Evolutionary conservation across 768 basidiomycete species (phyloP).

Genomic region (Trametes cubensis): DNA sequence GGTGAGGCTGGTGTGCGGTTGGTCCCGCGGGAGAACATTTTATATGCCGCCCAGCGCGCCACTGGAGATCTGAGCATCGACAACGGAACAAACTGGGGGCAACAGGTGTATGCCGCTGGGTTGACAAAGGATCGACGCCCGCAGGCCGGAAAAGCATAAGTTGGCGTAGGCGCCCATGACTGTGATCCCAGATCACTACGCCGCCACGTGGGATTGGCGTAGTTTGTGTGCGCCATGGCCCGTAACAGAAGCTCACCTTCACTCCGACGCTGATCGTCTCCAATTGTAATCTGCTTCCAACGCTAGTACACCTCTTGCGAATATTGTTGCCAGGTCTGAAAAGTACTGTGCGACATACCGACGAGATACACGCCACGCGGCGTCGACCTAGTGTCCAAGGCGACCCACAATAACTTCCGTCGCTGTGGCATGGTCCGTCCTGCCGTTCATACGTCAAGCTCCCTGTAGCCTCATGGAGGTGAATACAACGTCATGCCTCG

Average conservation of each 20-base stretch:
- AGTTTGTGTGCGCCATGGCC: slow-evolving; percentile 6
- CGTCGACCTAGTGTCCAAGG: not conserved
- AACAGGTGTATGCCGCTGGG: slow-evolving; percentile 14
- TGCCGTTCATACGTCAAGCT: too few species aligned
- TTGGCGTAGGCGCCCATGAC: not conserved
- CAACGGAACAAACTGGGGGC: not conserved
- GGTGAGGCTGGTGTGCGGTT: not conserved
- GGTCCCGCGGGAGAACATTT: not conserved
- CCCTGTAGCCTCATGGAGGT: too few species aligned
- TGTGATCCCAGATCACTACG: slow-evolving; percentile 6
- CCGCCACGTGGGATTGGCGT: slow-evolving; percentile 10
- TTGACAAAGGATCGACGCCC: slow-evolving; percentile 11
- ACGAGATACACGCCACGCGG: not conserved
- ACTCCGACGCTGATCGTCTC: not conserved
- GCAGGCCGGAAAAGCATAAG: not conserved
- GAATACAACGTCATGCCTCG: too few species aligned
- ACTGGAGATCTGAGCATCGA: not conserved
- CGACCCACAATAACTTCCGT: too few species aligned
- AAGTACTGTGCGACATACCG: not conserved
- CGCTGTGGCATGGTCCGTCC: too few species aligned
- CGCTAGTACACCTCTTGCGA: not conserved
- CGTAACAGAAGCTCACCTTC: not conserved
- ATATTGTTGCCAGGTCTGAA: not conserved
- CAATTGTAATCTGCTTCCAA: not conserved
- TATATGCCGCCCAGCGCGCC: slow-evolving; percentile 6